A percentile compares a stretch with the other conserved stretches of the same genome.
phyloP scores from a whole-genome alignment of 495 filamentous ascomycete species.

The Talaromyces liani region DNA sequence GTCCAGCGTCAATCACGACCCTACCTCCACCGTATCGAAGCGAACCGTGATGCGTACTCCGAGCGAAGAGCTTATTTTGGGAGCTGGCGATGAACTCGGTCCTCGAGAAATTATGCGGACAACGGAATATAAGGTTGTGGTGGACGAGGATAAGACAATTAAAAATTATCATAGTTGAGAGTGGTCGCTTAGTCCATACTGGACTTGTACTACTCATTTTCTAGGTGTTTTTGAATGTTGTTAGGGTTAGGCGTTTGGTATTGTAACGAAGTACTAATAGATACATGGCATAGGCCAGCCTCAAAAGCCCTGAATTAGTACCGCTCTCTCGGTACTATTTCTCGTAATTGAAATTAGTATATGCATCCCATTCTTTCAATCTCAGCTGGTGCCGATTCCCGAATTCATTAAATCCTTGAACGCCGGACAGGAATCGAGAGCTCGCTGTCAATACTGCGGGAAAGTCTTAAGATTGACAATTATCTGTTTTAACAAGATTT shows the following conservation, averaged over 20 bases:
- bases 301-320: neutral
- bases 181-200: neutral
- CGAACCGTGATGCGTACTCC: slow-evolving; percentile 19
- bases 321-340: neutral
- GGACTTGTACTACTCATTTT: neutral
- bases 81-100: slow-evolving; percentile 14
- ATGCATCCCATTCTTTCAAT: too few species aligned
- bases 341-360: neutral
- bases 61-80: slow-evolving; percentile 41
- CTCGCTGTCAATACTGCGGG: neutral
- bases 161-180: neutral
- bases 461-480: neutral
- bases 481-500: neutral
- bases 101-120: slow-evolving; percentile 36
- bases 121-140: slow-evolving; percentile 35
- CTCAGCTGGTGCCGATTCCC: neutral
- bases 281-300: neutral
- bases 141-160: slow-evolving; percentile 16
- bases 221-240: neutral
- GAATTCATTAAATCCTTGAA: neutral
- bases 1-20: slow-evolving; percentile 17
- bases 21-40: slow-evolving; percentile 21
- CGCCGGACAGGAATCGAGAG: neutral
- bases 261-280: neutral
- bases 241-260: neutral